Percentiles rank a stretch among this genome's conserved stretches.
Conservation (phyloP, 106 monocot genomes). For the Phalaenopsis equestris region DNA sequence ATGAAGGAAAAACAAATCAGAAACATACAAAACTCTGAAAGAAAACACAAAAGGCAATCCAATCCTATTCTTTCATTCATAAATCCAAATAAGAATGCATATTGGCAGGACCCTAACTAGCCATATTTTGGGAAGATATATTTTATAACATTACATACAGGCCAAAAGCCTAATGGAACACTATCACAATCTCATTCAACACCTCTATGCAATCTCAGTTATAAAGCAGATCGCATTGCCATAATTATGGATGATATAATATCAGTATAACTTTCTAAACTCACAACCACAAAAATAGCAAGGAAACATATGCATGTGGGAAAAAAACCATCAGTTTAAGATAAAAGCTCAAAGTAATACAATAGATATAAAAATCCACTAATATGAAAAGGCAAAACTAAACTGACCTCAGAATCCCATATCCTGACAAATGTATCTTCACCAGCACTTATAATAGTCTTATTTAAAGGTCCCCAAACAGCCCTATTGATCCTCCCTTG, state of each 20-base stretch:
- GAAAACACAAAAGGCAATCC: not conserved
- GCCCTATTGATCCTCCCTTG: conserved; percentile 89
- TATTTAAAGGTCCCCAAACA: conserved; percentile 92
- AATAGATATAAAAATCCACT: not conserved
- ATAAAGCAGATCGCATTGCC: not conserved
- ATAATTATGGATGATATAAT: conserved; percentile 1
- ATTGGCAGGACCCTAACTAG: not conserved
- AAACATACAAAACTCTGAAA: not conserved
- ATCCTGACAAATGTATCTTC: conserved; percentile 83
- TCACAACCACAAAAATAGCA: not conserved
- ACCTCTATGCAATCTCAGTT: not conserved
- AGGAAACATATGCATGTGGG: not conserved
- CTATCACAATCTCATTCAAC: too few species aligned
- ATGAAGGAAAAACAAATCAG: not conserved
- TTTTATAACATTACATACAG: too few species aligned
- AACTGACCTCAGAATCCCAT: conserved; percentile 87
- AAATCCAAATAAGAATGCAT: not conserved
- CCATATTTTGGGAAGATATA: not conserved
- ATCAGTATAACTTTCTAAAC: not conserved
- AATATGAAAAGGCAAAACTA: not conserved
- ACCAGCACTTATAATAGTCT: conserved; percentile 87
- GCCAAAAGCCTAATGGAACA: not conserved
- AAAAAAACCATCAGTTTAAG: not conserved
- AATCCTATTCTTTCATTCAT: not conserved
- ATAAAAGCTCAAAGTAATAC: not conserved